These are phyloP conservation scores for Amanita subjunquillea DNA, from an alignment of 768 basidiomycete genomes.

Conservation along the genomic window DNA sequence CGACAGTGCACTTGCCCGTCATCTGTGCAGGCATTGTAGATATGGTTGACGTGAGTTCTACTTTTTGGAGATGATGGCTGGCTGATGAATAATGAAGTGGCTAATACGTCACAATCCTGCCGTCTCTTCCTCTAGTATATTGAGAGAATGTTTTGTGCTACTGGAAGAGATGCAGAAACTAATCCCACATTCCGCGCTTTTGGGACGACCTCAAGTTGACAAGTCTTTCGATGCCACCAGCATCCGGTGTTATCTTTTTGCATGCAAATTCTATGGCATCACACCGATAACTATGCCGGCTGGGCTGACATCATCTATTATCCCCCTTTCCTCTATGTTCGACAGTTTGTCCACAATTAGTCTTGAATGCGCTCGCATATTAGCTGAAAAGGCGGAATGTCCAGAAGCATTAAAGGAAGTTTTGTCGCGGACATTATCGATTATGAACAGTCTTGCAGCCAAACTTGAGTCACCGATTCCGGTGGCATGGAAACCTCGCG, in stretches of 20 bases:
- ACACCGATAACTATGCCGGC: constrained; percentile 14
- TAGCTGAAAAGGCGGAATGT: constrained; percentile 22
- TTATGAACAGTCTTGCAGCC: constrained; percentile 41
- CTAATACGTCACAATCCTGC: constrained; percentile 25
- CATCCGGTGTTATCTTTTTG: constrained; percentile 39
- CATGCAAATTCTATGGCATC: constrained; percentile 53
- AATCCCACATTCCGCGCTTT: constrained; percentile 38
- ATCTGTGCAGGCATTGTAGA: constrained; percentile 65
- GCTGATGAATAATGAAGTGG: constrained; percentile 15
- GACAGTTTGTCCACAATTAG: constrained; percentile 43
- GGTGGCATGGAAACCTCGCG: constrained; percentile 48
- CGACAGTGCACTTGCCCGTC: constrained; percentile 70
- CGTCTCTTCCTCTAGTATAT: constrained; percentile 22
- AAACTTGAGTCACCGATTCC: constrained; percentile 28
- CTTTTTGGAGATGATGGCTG: neutral
- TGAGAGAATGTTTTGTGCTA: constrained; percentile 36
- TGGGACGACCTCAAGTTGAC: constrained; percentile 32
- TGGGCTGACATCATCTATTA: constrained; percentile 15
- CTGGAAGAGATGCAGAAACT: constrained; percentile 43
- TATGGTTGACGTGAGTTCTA: constrained; percentile 41
- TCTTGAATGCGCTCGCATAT: constrained; percentile 28
- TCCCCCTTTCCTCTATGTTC: constrained; percentile 50
- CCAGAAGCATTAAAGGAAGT: constrained; percentile 32
- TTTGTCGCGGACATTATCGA: constrained; percentile 37
- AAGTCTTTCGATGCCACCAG: constrained; percentile 19